Conservation (phyloP, 2,329 filamentous ascomycete genomes). For the Ophiobolus disseminans region DNA sequence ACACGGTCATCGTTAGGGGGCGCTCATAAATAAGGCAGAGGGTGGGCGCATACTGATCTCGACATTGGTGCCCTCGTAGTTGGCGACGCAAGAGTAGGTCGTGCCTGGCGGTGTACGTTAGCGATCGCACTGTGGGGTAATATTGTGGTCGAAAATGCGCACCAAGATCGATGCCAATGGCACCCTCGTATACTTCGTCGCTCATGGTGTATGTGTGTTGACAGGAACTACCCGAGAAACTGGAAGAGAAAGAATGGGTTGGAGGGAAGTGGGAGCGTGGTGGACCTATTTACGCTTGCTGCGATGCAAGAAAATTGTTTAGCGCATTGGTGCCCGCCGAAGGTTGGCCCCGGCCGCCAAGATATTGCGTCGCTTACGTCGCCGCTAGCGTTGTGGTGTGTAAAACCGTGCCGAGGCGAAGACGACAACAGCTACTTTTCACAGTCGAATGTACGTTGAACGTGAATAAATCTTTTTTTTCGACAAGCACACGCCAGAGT, state of each 20-base stretch:
- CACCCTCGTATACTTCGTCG: constrained; percentile 99
- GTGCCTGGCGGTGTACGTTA: constrained; percentile 71
- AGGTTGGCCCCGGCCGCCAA: neutral
- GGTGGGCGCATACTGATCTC: constrained; percentile 79
- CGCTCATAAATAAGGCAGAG: constrained; percentile 4
- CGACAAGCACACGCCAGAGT: too few relatives aligned
- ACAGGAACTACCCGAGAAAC: constrained; percentile 37
- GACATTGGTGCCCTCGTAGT: constrained; percentile 99
- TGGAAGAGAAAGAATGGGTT: constrained; percentile 39
- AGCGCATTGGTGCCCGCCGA: neutral
- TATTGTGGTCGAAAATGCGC: constrained; percentile 40
- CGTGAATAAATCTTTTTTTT: too few relatives aligned
- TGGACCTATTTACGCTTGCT: constrained; percentile 27
- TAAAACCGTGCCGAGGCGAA: too few relatives aligned
- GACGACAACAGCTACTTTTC: too few relatives aligned
- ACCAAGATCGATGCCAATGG: constrained; percentile 99
- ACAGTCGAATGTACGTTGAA: too few relatives aligned
- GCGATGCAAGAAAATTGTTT: constrained; percentile 6
- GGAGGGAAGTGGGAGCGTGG: constrained; percentile 36
- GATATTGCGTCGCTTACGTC: neutral
- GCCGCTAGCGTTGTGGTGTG: neutral
- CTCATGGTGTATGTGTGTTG: constrained; percentile 71
- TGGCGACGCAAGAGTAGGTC: constrained; percentile 99
- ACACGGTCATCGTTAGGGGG: constrained; percentile 31
- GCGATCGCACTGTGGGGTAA: constrained; percentile 39